Evolutionary conservation across 805 yeast species (phyloP).

Genomic region (Yarrowia sp.): DNA sequence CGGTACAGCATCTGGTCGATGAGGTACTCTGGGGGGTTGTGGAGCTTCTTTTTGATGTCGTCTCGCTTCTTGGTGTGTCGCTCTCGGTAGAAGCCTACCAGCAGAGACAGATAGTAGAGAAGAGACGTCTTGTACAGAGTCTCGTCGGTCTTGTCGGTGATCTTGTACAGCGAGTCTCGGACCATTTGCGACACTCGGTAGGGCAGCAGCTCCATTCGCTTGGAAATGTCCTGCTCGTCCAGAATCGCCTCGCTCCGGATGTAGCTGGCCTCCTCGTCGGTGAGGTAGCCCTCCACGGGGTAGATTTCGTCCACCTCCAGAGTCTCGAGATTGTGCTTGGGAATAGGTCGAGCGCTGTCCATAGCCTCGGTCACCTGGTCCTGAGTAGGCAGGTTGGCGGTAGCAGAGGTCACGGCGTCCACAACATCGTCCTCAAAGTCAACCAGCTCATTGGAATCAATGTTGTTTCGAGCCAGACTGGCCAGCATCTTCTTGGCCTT

Average conservation of each 20-base stretch:
- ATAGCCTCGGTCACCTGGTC: conserved; percentile 64
- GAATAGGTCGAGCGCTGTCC: conserved; percentile 81
- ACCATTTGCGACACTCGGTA: conserved; percentile 64
- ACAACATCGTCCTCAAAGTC: conserved; percentile 80
- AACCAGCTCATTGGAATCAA: conserved; percentile 82
- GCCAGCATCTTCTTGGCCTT: conserved; percentile 90
- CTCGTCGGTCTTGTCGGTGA: conserved; percentile 55
- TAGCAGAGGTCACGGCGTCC: conserved; percentile 74
- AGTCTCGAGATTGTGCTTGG: conserved; percentile 78
- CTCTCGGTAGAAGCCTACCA: conserved; percentile 79
- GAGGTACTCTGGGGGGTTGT: conserved; percentile 73
- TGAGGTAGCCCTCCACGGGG: conserved; percentile 73
- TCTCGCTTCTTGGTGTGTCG: conserved; percentile 69
- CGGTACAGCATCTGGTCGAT: conserved; percentile 74
- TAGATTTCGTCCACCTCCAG: conserved; percentile 82
- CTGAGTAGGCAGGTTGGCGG: conserved; percentile 75
- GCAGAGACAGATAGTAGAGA: conserved; percentile 78
- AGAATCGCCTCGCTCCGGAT: conserved; percentile 70
- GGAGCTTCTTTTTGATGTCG: conserved; percentile 63
- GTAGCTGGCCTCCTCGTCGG: conserved; percentile 65
- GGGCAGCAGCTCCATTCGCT: conserved; percentile 67
- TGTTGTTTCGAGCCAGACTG: conserved; percentile 79
- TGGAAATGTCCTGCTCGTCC: conserved; percentile 57
- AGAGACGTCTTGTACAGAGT: conserved; percentile 64
- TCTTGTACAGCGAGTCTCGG: conserved; percentile 52